Evolutionary conservation across 345 rosid species (phyloP).

Genomic region (Corchorus olitorius): DNA sequence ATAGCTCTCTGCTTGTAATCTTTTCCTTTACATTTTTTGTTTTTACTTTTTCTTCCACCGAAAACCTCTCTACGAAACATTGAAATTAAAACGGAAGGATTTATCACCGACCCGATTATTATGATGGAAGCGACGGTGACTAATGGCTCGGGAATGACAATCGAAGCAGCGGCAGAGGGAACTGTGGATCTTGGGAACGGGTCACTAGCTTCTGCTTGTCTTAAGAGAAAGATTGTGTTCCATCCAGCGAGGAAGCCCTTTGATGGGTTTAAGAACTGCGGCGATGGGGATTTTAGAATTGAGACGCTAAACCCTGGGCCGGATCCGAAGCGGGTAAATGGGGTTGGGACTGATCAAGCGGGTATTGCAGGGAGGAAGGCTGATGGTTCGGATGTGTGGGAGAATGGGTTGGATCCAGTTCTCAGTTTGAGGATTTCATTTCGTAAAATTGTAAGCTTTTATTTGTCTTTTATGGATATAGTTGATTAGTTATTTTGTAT

Average conservation of each 20-base stretch:
- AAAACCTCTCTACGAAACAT: background rate
- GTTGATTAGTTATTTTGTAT: background rate
- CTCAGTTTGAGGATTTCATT: slow-evolving; percentile 57
- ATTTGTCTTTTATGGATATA: background rate
- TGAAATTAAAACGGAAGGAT: background rate
- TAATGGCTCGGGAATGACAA: slow-evolving; percentile 23
- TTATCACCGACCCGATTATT: background rate
- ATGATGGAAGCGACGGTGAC: slow-evolving; percentile 29
- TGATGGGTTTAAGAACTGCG: slow-evolving; percentile 36
- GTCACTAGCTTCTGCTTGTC: slow-evolving; percentile 33
- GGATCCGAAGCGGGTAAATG: slow-evolving; percentile 25
- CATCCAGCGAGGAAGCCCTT: slow-evolving; percentile 64
- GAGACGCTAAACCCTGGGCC: slow-evolving; percentile 71
- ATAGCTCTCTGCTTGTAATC: slow-evolving; percentile 28
- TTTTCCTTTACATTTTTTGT: too few relatives aligned
- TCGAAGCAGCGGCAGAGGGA: slow-evolving; percentile 22
- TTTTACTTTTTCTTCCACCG: slow-evolving; percentile 14
- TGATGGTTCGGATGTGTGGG: slow-evolving; percentile 55
- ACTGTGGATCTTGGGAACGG: slow-evolving; percentile 34
- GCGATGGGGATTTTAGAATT: slow-evolving; percentile 55
- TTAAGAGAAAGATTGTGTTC: slow-evolving; percentile 57
- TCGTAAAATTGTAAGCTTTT: slow-evolving; percentile 73
- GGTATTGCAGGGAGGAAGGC: slow-evolving; percentile 36
- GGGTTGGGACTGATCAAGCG: slow-evolving; percentile 13
- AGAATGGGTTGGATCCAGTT: slow-evolving; percentile 68